These are phyloP conservation scores for Stachybotrys chartarum DNA, from an alignment of 2,329 filamentous ascomycete species.

Conservation along the genomic window DNA sequence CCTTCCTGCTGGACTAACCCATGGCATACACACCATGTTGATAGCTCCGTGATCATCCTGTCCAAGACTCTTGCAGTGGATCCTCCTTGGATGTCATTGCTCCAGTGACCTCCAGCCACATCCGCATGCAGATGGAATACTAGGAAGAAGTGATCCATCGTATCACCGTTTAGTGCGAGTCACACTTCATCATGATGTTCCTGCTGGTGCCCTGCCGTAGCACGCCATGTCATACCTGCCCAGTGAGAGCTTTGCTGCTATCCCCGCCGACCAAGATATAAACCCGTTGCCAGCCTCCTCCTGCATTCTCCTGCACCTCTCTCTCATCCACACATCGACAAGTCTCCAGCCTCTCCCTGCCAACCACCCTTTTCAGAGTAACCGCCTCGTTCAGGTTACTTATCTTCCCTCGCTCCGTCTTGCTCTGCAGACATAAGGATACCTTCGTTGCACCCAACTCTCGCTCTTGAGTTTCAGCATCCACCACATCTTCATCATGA, in stretches of 20 bases:
- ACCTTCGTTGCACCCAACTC: neutral
- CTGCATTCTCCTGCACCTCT: slow-evolving; percentile 5
- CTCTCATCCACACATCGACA: slow-evolving; percentile 7
- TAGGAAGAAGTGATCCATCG: neutral
- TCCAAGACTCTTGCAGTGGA: too few species aligned
- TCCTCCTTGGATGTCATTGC: neutral
- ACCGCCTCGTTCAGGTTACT: slow-evolving; percentile 23
- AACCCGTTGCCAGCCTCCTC: slow-evolving; percentile 6
- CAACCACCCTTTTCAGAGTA: slow-evolving; percentile 11
- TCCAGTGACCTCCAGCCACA: slow-evolving; percentile 1
- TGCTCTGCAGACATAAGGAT: too few species aligned
- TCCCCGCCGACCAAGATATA: slow-evolving; percentile 11
- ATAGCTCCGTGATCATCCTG: too few species aligned
- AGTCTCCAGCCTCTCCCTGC: slow-evolving; percentile 8
- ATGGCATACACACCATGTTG: too few species aligned
- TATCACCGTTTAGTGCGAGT: neutral
- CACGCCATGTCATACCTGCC: too few species aligned
- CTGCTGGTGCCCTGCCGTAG: neutral
- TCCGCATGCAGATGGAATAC: neutral
- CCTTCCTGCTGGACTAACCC: too few species aligned
- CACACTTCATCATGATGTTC: neutral
- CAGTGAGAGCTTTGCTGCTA: too few species aligned
- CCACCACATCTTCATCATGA: slow-evolving; percentile 12
- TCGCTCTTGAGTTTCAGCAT: slow-evolving; percentile 1
- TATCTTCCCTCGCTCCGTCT: slow-evolving; percentile 6